Base-by-base conservation (phyloP, 1,284 basidiomycete genomes). In the Rhodotorula sp. region DNA sequence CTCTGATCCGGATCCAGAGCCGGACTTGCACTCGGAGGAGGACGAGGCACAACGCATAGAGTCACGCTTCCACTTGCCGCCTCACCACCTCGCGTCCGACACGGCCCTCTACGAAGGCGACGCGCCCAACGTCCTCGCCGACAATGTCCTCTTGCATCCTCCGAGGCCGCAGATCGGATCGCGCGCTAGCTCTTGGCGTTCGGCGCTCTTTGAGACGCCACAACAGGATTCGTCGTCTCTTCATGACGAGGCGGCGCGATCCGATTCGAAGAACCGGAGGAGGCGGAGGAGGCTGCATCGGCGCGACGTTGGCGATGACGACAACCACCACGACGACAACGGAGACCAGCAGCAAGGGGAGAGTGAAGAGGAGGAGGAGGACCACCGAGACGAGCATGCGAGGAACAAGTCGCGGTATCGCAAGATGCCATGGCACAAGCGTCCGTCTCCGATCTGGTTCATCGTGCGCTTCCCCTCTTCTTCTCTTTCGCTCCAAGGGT, bases 391-490 rank as follows among this genome's bases (percentile, higher is more conserved):
- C 52, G 39, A 54, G 23, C 52, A 57, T 43, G 52, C 52, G 21
- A 16, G 62, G n/a, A 64, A 54, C 26, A 56, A 57, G 52, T 23
- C 18, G 26, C 62, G 49, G 34, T 26, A 43, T 15, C 46, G 29
- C 23, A 54, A 61, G 18, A 49, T 72, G 20, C 51, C 29, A 2
- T 76, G 75, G 75, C 70, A 70, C 61, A 58, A 70, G 26, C 61
- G 75, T 1, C 74, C 74, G 1, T 69, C 67, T 20, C 74, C 74
- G 20, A 48, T 76, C 23, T 76, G 69, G 71, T 64, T 73, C 57
- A 61, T 71, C 63, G 69, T 70, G 39, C 31, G 69, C 43, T 31
- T 15, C 34, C 34, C 34, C 4, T 7, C 23, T 21, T 26, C n/a
- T 39, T 26, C 10, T 62, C 60, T 3, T 4, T 15, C 21, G 3